Base-by-base conservation (phyloP, 495 filamentous ascomycete species). In the Penicillium silybi region DNA sequence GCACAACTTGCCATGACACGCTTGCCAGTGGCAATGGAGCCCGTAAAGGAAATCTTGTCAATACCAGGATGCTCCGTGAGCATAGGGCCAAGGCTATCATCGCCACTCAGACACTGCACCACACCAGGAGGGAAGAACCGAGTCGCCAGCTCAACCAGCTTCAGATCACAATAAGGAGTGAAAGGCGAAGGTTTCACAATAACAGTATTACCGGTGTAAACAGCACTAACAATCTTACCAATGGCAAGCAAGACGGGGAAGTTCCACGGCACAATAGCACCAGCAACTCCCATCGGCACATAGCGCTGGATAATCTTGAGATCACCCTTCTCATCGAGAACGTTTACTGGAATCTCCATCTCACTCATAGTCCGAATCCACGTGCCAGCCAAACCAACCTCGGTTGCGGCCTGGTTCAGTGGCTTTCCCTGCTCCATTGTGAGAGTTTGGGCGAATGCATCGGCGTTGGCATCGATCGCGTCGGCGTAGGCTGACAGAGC, bases 31-130 rank as follows among this genome's bases (percentile, higher is more conserved):
- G 74, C 62, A 25, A 76, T 81, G 6, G 82, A 85, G 4, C 86
- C 86, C 0, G 85, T 89, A 65, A 89, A 89, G 48, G 69, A 78
- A 61, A 88, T 84, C 71, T 88, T 87, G 48, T 78, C 77, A 53
- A 89, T 81, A 2, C 72, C 78, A 0, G 80, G 75, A 56, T 89
- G 85, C 10, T 68, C 59, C 0, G 74, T 80, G 45, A 86, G 68
- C 67, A 68, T 65, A 2, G 82, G 79, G 6, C 85, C 85, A 8
- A 89, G 74, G 11, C 80, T 72, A 16, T 85, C 83, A 50, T 78
- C 84, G 17, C 86, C 86, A 61, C 82, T 84, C 26, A 90, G 58
- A 15, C 73, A 84, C 56, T 87, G 85, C 16, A 90, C 58, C 8
- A 90, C 79, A 46, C 85, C 86, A 0, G 81, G 80, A 0, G 86